Base-by-base conservation (phyloP, 2,329 filamentous ascomycete species). In the Cladosporium cucumerinum region DNA sequence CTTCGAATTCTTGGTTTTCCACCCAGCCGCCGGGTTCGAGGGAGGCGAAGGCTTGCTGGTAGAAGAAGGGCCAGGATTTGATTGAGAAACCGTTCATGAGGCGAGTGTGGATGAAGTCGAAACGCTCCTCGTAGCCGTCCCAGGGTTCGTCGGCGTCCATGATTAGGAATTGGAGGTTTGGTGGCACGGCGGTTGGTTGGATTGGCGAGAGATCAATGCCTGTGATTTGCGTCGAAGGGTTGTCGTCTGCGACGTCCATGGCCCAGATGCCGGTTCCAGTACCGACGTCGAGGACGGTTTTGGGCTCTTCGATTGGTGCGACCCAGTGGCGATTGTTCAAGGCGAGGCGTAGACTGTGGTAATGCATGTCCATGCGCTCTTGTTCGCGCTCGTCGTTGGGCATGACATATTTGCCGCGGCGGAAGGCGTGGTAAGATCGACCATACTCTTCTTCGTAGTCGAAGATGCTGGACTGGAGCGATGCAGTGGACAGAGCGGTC, bases 1-100 rank as follows among this genome's bases (percentile, higher is more conserved):
- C 65, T 43, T 72, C 70, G 36, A 78, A 74, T 59, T 79, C 78
- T 48, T 77, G 76, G n/a, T 77, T 71, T 68, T 80, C 78, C 8
- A 79, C 72, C 70, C 76, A 79, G 30, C 77, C 77, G 18, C 78
- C 73, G 3, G 74, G 74, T 52, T 71, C 66, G 49, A 75, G 61
- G 49, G 66, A 55, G 7, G 66, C 66, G 63, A 66, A 74, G 8
- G 71, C 69, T 58, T 72, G 67, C 36, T 65, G 28, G 63, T 72
- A 69, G 58, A 74, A 72, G 54, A 65, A 63, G n/a, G 68, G 65
- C 71, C 71, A 74, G 30, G 68, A 69, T 51, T 71, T 69, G 61
- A 74, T 66, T 12, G 65, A 69, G 59, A 73, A 71, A 28, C 72
- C 72, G 54, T 61, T 64, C 66, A 71, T 70, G 16, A 73, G 67